A percentile compares a stretch with the other conserved stretches of the same genome.
Evolutionary conservation across 495 filamentous ascomycete species (phyloP).

Genomic region (Sordaria brevicollis): DNA sequence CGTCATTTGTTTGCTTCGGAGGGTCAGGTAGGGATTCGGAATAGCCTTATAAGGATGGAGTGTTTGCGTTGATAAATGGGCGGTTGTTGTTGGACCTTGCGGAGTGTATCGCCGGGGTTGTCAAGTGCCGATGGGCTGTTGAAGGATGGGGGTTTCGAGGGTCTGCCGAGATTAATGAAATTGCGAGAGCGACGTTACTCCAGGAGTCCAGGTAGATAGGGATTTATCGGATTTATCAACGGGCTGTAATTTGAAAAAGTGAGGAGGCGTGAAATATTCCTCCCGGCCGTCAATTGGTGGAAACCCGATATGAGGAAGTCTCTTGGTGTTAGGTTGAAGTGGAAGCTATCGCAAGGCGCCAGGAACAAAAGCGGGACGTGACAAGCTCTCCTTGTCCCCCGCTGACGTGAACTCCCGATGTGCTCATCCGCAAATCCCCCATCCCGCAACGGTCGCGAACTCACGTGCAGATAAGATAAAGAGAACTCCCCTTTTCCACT

Average conservation of each 20-base stretch:
- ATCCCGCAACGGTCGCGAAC: neutral
- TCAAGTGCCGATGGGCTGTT: neutral
- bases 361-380: neutral
- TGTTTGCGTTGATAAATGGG: neutral
- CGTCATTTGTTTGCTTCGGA: conserved; percentile 14
- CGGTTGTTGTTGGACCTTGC: neutral
- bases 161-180: neutral
- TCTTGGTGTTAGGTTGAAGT: neutral
- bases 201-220: neutral
- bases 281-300: neutral
- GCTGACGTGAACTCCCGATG: neutral
- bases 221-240: neutral
- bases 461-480: neutral
- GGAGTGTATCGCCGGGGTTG: neutral
- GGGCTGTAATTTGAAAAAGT: neutral
- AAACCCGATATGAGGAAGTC: neutral
- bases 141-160: neutral
- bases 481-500: neutral
- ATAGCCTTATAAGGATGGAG: neutral
- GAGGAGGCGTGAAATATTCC: neutral
- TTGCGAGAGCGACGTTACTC: neutral
- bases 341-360: neutral
- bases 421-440: neutral
- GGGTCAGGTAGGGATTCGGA: neutral
- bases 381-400: neutral